These are phyloP conservation scores for Trametes hirsuta DNA, from an alignment of 1,284 basidiomycete species.

Conservation along the genomic window DNA sequence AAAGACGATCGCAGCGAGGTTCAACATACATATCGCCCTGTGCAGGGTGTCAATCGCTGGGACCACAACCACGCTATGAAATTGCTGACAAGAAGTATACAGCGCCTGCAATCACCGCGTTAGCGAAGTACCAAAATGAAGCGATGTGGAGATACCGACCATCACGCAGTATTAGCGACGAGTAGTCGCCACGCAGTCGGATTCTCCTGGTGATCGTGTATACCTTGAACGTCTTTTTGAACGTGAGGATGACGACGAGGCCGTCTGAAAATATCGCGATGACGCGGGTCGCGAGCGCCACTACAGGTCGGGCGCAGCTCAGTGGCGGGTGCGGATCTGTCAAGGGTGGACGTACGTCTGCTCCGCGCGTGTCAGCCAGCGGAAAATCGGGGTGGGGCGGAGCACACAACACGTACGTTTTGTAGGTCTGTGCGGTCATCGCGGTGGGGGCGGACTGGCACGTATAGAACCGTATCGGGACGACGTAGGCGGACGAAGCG, in stretches of 20 bases:
- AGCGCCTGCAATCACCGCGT: constrained; percentile 1
- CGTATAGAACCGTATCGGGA: constrained; percentile 12
- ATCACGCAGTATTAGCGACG: constrained; percentile 18
- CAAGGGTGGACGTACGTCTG: constrained; percentile 3
- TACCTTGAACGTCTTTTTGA: constrained; percentile 21
- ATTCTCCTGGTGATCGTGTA: constrained; percentile 9
- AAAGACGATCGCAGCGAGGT: constrained; percentile 19
- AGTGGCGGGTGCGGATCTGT: neutral
- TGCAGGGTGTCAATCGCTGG: neutral
- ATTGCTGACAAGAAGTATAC: constrained; percentile 20
- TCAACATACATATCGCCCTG: constrained; percentile 20
- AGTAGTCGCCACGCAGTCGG: constrained; percentile 10
- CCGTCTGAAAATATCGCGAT: constrained; percentile 24
- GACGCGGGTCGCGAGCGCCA: constrained; percentile 18
- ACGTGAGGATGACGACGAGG: constrained; percentile 23
- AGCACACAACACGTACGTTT: constrained; percentile 4
- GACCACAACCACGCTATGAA: neutral
- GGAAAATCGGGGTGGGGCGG: neutral
- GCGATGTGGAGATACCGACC: neutral
- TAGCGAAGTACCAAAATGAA: neutral
- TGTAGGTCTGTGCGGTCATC: constrained; percentile 10
- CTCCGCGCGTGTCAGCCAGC: neutral
- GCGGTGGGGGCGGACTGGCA: constrained; percentile 18
- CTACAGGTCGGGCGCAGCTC: neutral
- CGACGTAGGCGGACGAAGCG: constrained; percentile 14